These are phyloP conservation scores for Suhomyces atakaporum DNA, from an alignment of 1,139 yeast genomes.

Conservation along the genomic window DNA sequence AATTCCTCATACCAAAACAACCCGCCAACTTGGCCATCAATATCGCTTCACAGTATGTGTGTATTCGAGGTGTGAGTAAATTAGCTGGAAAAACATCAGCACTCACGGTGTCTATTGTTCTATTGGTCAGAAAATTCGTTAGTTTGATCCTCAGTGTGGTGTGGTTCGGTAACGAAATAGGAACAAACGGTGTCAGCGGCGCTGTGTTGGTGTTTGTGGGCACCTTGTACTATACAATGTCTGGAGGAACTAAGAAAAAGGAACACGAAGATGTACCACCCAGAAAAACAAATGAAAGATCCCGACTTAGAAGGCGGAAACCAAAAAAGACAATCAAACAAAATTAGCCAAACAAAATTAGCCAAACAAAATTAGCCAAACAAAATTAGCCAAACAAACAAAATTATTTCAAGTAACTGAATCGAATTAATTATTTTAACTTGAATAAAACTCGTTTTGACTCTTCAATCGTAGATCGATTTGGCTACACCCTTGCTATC, in stretches of 20 bases:
- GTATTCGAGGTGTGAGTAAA: constrained; percentile 68
- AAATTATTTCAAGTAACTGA: no score
- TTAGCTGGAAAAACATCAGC: constrained; percentile 61
- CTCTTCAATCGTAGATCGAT: constrained; percentile 21
- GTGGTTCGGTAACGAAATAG: constrained; percentile 48
- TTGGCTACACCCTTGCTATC: constrained; percentile 54
- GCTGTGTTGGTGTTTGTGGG: constrained; percentile 54
- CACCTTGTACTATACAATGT: constrained; percentile 45
- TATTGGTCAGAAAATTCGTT: constrained; percentile 60
- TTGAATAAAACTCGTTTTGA: not conserved
- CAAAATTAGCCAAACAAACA: not conserved
- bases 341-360: no score
- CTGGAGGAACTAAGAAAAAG: constrained; percentile 1
- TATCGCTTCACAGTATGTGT: constrained; percentile 61
- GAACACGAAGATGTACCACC: no score
- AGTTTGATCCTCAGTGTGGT: constrained; percentile 57
- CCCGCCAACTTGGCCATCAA: constrained; percentile 40
- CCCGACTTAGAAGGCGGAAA: not conserved
- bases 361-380: no score
- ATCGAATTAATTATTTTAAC: not conserved
- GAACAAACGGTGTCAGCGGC: constrained; percentile 45
- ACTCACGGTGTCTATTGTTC: constrained; percentile 59
- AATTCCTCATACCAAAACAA: constrained; percentile 12
- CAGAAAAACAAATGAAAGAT: constrained; percentile 3
- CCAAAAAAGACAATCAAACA: no score